Conservation (phyloP, 257 asterid species). For the Solanum virginianum region DNA sequence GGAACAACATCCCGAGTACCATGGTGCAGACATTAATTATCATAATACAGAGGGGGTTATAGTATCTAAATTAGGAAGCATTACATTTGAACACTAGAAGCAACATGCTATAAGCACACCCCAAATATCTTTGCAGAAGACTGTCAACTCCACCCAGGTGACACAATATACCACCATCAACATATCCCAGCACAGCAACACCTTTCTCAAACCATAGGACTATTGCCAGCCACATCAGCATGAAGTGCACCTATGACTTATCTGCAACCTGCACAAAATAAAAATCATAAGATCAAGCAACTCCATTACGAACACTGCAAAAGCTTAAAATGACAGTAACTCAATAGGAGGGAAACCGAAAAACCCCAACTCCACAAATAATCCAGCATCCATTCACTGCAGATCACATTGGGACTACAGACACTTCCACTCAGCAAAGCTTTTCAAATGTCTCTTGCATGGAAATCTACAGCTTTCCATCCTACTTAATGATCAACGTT, state of each 20-base stretch:
- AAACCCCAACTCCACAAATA: neutral
- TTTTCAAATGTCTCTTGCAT: neutral
- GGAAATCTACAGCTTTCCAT: neutral
- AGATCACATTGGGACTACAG: neutral
- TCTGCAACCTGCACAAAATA: conserved; percentile 10
- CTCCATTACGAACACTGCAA: neutral
- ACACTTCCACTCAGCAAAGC: neutral
- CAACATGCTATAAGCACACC: neutral
- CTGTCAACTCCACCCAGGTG: neutral
- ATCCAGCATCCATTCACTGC: neutral
- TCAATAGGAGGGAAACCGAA: neutral
- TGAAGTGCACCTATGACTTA: conserved; percentile 1
- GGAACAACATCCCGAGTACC: neutral
- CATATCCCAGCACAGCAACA: neutral
- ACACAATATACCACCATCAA: neutral
- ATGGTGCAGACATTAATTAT: neutral
- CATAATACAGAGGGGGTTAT: neutral
- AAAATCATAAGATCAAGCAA: neutral
- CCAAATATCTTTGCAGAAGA: neutral
- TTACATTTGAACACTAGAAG: neutral
- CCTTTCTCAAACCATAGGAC: neutral
- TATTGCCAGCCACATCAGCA: neutral
- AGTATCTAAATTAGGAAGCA: neutral
- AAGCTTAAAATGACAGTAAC: neutral
- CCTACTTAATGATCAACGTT: neutral